These are phyloP conservation scores for Xylaria sp. DNA, from an alignment of 2,329 filamentous ascomycete genomes.

Conservation along the genomic window DNA sequence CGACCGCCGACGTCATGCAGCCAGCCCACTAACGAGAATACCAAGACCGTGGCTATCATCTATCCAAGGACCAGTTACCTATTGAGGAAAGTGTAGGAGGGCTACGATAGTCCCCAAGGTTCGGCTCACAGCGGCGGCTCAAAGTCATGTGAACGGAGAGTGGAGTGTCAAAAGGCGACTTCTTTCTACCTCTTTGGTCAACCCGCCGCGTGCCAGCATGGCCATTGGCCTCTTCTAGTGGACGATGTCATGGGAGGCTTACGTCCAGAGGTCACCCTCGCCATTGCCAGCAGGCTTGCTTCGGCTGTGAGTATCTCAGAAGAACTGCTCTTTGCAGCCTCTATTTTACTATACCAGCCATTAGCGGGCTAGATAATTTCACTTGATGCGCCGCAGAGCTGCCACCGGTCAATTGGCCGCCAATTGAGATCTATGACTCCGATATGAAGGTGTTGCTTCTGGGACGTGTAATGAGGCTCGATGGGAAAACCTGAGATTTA, in stretches of 20 bases:
- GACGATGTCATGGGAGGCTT: constrained; percentile 15
- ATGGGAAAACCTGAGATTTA: constrained; percentile 1
- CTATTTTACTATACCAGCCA: constrained; percentile 1
- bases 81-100: constrained; percentile 31
- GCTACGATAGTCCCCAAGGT: constrained; percentile 20
- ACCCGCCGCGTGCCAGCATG: constrained; percentile 5
- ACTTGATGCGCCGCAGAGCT: not conserved
- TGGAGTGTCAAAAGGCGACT: constrained; percentile 21
- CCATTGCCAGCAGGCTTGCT: constrained; percentile 24
- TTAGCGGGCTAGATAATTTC: not conserved
- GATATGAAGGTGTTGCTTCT: not conserved
- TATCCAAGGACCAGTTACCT: constrained; percentile 32
- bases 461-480: constrained; percentile 23
- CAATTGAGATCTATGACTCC: constrained; percentile 6
- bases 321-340: constrained; percentile 1
- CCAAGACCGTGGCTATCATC: constrained; percentile 31
- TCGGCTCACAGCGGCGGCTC: constrained; percentile 49
- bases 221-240: constrained; percentile 23
- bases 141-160: constrained; percentile 46
- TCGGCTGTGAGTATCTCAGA: constrained; percentile 16
- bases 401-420: not conserved
- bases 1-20: constrained; percentile 37
- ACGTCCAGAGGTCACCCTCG: constrained; percentile 12
- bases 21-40: constrained; percentile 10
- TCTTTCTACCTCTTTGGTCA: constrained; percentile 19